Evolutionary conservation across 768 basidiomycete species (phyloP).

Genomic region (Trametes sanguinea): DNA sequence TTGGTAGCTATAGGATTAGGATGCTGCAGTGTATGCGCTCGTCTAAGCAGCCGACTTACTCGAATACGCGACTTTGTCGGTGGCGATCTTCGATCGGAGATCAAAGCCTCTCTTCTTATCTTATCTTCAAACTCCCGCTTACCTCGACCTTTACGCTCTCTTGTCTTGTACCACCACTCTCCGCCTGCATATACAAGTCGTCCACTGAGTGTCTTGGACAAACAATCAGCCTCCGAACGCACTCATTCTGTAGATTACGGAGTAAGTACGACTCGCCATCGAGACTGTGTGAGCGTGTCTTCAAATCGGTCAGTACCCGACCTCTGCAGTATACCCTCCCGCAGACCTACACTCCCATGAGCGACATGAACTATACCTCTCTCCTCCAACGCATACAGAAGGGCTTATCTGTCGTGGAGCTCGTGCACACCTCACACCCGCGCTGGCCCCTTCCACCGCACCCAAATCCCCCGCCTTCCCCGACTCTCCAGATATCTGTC

Average conservation of each 20-base stretch:
- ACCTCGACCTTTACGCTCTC: neutral
- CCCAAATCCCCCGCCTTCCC: constrained; percentile 8
- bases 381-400: constrained; percentile 43
- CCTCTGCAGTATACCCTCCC: neutral
- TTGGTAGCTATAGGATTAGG: too few relatives aligned
- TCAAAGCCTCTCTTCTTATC: constrained; percentile 24
- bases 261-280: too few relatives aligned
- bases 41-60: too few relatives aligned
- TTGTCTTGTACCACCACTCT: too few relatives aligned
- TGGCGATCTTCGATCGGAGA: constrained; percentile 21
- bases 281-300: too few relatives aligned
- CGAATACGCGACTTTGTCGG: neutral
- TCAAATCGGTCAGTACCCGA: constrained; percentile 10
- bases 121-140: constrained; percentile 14
- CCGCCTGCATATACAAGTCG: too few relatives aligned
- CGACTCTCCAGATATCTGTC: constrained; percentile 59
- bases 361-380: constrained; percentile 16
- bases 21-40: too few relatives aligned
- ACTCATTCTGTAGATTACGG: too few relatives aligned
- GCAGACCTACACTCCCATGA: neutral
- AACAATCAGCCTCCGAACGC: too few relatives aligned
- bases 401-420: constrained; percentile 51
- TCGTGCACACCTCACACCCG: constrained; percentile 61
- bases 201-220: too few relatives aligned
- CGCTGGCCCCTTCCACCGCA: constrained; percentile 61